phyloP scores from a whole-genome alignment of 331 rosid species.

The Pyracantha coccinea region DNA sequence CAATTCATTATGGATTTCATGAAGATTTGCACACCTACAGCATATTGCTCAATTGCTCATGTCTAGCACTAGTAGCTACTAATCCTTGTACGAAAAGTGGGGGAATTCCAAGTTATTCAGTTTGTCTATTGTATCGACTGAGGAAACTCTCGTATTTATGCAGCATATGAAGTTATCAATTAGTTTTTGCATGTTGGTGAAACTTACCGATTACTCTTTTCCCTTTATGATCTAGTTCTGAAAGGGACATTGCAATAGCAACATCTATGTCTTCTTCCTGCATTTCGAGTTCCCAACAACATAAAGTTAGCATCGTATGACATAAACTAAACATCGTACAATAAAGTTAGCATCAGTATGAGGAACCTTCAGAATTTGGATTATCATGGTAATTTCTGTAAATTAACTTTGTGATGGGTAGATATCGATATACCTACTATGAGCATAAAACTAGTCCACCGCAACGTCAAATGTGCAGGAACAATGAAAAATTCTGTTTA shows the following conservation, averaged over 20 bases:
- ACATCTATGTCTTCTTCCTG: conserved; percentile 61
- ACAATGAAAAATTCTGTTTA: conserved; percentile 10
- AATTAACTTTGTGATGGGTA: conserved; percentile 14
- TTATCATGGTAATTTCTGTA: conserved; percentile 1
- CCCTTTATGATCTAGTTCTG: conserved; percentile 59
- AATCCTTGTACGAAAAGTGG: not conserved
- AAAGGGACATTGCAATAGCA: conserved; percentile 65
- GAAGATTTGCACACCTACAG: not conserved
- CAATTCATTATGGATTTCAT: not conserved
- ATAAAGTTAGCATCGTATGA: not conserved
- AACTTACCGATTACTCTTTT: conserved; percentile 48
- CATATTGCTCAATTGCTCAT: not conserved
- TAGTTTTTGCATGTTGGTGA: not conserved
- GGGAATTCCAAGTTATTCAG: not conserved
- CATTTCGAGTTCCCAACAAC: conserved; percentile 26
- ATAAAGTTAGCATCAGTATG: not conserved
- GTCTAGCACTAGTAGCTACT: not conserved
- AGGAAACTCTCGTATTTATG: not conserved
- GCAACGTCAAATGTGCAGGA: not conserved
- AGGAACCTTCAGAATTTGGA: conserved; percentile 20
- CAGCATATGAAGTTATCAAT: not conserved
- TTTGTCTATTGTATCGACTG: not conserved
- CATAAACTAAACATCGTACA: too few relatives aligned
- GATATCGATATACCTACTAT: not conserved
- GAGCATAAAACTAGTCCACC: conserved; percentile 10